Conservation (phyloP, 2,329 filamentous ascomycete species). For the Xylaria multiplex region DNA sequence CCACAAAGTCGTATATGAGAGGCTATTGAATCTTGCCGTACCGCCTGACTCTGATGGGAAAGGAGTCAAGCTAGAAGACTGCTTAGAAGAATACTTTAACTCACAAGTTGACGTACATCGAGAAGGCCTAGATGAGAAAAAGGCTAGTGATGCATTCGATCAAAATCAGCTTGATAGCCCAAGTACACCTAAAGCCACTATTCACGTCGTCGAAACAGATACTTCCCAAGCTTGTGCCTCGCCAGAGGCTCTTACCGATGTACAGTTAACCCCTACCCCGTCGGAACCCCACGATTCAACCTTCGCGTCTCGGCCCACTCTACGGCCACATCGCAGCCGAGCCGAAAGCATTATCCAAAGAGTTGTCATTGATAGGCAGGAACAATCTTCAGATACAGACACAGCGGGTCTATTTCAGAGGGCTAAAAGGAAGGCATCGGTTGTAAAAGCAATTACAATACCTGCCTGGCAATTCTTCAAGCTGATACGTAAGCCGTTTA, state of each 20-base stretch:
- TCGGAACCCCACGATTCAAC: constrained; percentile 22
- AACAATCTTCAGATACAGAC: constrained; percentile 56
- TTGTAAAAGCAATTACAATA: constrained; percentile 86
- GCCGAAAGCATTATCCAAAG: constrained; percentile 70
- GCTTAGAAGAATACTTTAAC: constrained; percentile 94
- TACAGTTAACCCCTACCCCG: not conserved
- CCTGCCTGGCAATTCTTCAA: constrained; percentile 98
- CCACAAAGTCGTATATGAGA: constrained; percentile 93
- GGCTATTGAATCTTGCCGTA: constrained; percentile 90
- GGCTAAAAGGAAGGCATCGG: constrained; percentile 59
- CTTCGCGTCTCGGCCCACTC: constrained; percentile 32
- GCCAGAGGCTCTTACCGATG: constrained; percentile 32
- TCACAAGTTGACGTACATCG: constrained; percentile 89
- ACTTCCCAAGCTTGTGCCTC: constrained; percentile 38
- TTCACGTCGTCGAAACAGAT: constrained; percentile 48
- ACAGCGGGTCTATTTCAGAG: constrained; percentile 56
- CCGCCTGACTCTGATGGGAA: constrained; percentile 76
- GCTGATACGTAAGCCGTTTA: constrained; percentile 76
- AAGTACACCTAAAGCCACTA: constrained; percentile 48
- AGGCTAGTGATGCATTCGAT: constrained; percentile 50
- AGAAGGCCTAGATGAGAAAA: constrained; percentile 67
- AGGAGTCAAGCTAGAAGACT: constrained; percentile 85
- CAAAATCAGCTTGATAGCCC: constrained; percentile 41
- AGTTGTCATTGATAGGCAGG: constrained; percentile 62
- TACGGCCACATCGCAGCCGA: constrained; percentile 50